A percentile compares a stretch with the other conserved stretches of the same genome.
phyloP scores from a whole-genome alignment of 2,329 filamentous ascomycete genomes.

The Colletotrichum shisoi region DNA sequence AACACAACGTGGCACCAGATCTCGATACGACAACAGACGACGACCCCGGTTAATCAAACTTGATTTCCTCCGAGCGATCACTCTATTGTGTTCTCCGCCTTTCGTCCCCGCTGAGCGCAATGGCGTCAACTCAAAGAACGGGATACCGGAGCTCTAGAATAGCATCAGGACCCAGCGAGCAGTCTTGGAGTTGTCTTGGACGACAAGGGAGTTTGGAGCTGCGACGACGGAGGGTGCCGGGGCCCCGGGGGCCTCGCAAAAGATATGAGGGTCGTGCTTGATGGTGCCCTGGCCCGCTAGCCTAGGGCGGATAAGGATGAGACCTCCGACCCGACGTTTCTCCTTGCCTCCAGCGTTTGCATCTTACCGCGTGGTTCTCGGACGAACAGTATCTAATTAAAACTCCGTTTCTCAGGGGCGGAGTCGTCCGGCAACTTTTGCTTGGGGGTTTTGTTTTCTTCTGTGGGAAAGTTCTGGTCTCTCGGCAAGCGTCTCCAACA shows the following conservation, averaged over 20 bases:
- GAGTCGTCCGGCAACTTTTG: slow-evolving; percentile 6
- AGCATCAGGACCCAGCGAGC: slow-evolving; percentile 8
- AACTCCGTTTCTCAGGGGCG: slow-evolving; percentile 15
- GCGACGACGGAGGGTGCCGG: slow-evolving; percentile 8
- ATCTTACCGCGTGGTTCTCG: slow-evolving; percentile 15
- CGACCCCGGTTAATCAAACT: slow-evolving; percentile 12
- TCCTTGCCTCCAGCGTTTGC: slow-evolving; percentile 16
- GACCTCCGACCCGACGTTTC: slow-evolving; percentile 13
- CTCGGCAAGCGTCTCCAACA: not conserved
- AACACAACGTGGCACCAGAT: slow-evolving; percentile 26
- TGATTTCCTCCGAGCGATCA: slow-evolving; percentile 27
- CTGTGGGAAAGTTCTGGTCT: slow-evolving; percentile 16
- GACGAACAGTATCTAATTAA: slow-evolving; percentile 14
- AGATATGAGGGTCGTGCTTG: not conserved
- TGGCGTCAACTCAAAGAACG: slow-evolving; percentile 7
- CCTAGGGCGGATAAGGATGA: not conserved
- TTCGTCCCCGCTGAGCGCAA: slow-evolving; percentile 28
- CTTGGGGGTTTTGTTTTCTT: slow-evolving; percentile 8
- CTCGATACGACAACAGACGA: slow-evolving; percentile 25
- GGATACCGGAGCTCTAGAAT: not conserved
- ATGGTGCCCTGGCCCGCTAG: slow-evolving; percentile 10
- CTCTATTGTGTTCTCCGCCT: slow-evolving; percentile 19
- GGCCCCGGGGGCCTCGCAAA: slow-evolving; percentile 4
- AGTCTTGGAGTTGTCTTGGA: slow-evolving; percentile 8
- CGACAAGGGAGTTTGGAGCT: slow-evolving; percentile 13